These are phyloP conservation scores for Lablab purpureus DNA, from an alignment of 306 rosid genomes.

Conservation along the genomic window DNA sequence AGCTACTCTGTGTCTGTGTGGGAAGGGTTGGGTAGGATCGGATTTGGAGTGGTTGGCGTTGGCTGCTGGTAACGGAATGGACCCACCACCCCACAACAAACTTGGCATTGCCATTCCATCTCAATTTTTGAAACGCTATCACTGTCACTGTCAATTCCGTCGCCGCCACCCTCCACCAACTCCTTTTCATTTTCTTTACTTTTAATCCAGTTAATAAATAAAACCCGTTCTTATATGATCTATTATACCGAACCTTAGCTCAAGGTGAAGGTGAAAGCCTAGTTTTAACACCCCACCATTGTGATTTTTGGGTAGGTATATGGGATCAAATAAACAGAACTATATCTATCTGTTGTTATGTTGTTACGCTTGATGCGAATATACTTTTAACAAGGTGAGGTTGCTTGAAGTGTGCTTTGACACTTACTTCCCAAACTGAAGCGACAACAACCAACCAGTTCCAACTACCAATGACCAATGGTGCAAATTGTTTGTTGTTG, in stretches of 20 bases:
- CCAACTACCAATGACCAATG: constrained; percentile 7
- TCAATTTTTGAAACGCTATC: not conserved
- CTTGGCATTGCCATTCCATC: constrained; percentile 17
- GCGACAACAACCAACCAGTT: not conserved
- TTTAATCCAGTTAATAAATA: not conserved
- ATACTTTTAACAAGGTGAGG: not conserved
- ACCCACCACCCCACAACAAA: constrained; percentile 38
- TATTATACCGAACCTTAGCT: not conserved
- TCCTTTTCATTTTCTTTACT: not conserved
- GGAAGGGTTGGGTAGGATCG: not conserved
- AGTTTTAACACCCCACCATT: not conserved
- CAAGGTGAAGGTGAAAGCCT: not conserved
- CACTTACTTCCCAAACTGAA: not conserved
- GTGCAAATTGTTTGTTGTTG: not conserved
- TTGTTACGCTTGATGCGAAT: not conserved
- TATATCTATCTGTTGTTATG: not conserved
- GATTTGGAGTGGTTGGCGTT: constrained; percentile 13
- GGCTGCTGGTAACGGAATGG: constrained; percentile 30
- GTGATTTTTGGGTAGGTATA: not conserved
- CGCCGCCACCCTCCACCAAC: not conserved
- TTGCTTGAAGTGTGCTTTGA: not conserved
- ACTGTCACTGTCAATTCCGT: no score
- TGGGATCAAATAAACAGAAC: not conserved
- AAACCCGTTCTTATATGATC: not conserved
- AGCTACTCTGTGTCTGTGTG: no score